Percentiles rank a stretch among this genome's conserved stretches.
phyloP scores from a whole-genome alignment of 148 eudicot species.

The Spergularia bocconei region DNA sequence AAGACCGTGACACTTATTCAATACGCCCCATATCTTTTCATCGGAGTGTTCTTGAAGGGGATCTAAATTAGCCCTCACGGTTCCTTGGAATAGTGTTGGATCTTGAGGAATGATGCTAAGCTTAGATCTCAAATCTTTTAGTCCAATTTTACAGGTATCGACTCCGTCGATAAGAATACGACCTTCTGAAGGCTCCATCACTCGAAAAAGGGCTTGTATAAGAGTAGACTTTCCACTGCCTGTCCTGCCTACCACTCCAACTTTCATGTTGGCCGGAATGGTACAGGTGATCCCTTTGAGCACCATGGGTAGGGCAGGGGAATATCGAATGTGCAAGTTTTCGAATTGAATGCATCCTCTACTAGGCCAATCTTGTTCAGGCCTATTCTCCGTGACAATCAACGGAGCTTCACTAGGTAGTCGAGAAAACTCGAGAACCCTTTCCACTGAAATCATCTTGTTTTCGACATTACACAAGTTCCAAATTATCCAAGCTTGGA shows the following conservation, averaged over 20 bases:
- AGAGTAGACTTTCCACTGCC: too few relatives aligned
- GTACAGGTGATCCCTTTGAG: constrained; percentile 75
- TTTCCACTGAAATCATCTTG: constrained; percentile 92
- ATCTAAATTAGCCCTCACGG: constrained; percentile 75
- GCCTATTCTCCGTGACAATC: constrained; percentile 52
- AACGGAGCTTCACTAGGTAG: constrained; percentile 77
- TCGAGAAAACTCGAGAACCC: constrained; percentile 64
- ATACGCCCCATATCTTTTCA: constrained; percentile 80
- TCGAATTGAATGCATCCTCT: constrained; percentile 56
- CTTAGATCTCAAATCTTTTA: constrained; percentile 73
- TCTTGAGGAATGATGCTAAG: constrained; percentile 94
- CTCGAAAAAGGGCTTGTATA: constrained; percentile 93
- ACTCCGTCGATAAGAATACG: constrained; percentile 71
- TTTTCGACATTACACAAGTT: constrained; percentile 92
- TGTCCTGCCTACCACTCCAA: constrained; percentile 84
- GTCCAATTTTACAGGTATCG: constrained; percentile 61
- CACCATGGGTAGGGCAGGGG: constrained; percentile 66
- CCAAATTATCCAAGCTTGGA: constrained; percentile 98
- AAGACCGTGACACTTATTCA: constrained; percentile 63
- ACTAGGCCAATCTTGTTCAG: constrained; percentile 64
- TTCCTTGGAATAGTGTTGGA: constrained; percentile 85
- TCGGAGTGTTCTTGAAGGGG: constrained; percentile 66
- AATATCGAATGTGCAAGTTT: constrained; percentile 66
- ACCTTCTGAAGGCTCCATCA: constrained; percentile 74
- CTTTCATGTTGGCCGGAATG: constrained; percentile 62